Evolutionary conservation across 2,329 filamentous ascomycete genomes (phyloP).

Genomic region (Calycina herbarum): DNA sequence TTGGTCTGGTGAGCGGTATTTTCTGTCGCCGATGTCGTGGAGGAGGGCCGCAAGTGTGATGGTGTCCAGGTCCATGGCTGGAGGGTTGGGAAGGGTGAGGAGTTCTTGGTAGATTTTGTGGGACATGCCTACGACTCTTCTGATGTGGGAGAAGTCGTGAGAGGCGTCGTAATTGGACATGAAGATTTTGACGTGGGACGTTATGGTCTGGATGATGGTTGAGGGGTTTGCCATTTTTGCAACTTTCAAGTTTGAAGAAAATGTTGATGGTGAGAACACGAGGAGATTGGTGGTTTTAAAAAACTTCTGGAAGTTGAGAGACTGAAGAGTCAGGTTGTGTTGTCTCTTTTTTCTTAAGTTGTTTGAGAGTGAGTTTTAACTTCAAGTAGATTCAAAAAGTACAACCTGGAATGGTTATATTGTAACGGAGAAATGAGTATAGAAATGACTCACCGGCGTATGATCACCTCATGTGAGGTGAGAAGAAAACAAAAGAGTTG

Average conservation of each 20-base stretch:
- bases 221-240: background rate
- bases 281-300: background rate
- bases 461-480: background rate
- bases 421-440: background rate
- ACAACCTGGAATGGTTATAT: too few species aligned
- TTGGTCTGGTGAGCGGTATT: slow-evolving; percentile 60
- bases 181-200: slow-evolving; percentile 9
- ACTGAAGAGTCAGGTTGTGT: background rate
- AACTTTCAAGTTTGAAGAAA: background rate
- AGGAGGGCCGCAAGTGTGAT: slow-evolving; percentile 72
- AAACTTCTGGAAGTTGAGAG: background rate
- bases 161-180: slow-evolving; percentile 49
- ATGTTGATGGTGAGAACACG: background rate
- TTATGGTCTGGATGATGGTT: slow-evolving; percentile 13
- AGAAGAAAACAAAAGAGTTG: background rate
- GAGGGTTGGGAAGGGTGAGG: slow-evolving; percentile 11
- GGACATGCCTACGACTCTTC: slow-evolving; percentile 72
- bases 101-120: slow-evolving; percentile 46
- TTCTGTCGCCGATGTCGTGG: slow-evolving; percentile 82
- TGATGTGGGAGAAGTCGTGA: slow-evolving; percentile 83
- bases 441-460: background rate
- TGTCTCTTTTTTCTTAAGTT: background rate
- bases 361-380: background rate
- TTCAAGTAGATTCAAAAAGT: too few species aligned
- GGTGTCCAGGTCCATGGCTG: slow-evolving; percentile 51